A percentile compares a stretch with the other conserved stretches of the same genome.
Conservation (phyloP, 768 basidiomycete species). For the Tulasnella sp. region DNA sequence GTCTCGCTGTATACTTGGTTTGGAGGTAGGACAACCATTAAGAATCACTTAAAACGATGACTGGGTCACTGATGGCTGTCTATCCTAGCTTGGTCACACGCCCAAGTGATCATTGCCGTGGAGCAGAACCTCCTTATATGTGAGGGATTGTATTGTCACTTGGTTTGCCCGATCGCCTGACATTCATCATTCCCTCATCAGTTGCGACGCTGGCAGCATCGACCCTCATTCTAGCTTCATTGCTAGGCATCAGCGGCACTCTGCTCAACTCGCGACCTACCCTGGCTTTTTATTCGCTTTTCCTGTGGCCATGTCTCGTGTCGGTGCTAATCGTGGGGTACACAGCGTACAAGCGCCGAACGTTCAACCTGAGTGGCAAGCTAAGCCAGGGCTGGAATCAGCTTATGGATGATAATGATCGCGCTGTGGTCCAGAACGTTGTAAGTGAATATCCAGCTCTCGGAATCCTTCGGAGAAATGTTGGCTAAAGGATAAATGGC, state of each 20-base stretch:
- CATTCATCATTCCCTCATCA: constrained; percentile 38
- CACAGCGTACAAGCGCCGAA: constrained; percentile 46
- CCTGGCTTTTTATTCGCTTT: constrained; percentile 52
- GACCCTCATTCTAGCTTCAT: constrained; percentile 43
- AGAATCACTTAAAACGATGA: neutral
- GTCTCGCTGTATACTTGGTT: constrained; percentile 49
- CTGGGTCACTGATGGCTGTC: neutral
- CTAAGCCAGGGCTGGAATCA: constrained; percentile 57
- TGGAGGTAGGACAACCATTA: constrained; percentile 18
- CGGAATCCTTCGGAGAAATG: neutral
- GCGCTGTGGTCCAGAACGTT: constrained; percentile 48
- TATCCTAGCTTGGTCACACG: constrained; percentile 41
- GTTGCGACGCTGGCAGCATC: constrained; percentile 48
- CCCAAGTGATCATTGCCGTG: constrained; percentile 51
- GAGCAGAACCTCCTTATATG: constrained; percentile 32
- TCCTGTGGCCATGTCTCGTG: constrained; percentile 53
- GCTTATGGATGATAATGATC: constrained; percentile 43
- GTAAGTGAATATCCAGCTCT: neutral
- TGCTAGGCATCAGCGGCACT: constrained; percentile 48
- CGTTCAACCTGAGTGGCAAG: constrained; percentile 53
- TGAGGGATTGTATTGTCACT: constrained; percentile 13
- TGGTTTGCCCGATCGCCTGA: constrained; percentile 15
- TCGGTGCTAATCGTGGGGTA: constrained; percentile 52
- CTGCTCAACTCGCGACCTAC: constrained; percentile 58
- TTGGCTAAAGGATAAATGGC: neutral